A percentile compares a stretch with the other conserved stretches of the same genome.
These are phyloP conservation scores for Cystofilobasidium macerans DNA, from an alignment of 768 basidiomycete species.

Conservation along the genomic window DNA sequence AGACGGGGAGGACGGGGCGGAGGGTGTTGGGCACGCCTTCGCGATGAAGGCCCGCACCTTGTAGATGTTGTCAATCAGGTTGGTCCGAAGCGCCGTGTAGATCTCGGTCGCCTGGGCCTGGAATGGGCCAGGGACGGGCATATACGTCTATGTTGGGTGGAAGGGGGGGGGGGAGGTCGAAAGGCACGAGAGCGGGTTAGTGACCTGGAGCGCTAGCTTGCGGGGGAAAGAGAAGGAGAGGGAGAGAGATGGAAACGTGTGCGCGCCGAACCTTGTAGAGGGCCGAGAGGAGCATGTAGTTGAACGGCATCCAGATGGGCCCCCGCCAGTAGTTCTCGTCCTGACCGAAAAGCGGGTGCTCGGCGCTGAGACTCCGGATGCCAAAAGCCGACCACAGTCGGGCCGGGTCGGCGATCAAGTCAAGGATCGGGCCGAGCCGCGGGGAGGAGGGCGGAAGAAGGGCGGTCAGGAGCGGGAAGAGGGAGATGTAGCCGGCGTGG, in stretches of 20 bases:
- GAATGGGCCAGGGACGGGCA: conserved; percentile 65
- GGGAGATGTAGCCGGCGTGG: conserved; percentile 81
- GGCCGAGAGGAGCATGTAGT: conserved; percentile 73
- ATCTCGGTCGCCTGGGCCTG: conserved; percentile 62
- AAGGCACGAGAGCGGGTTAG: conserved; percentile 8
- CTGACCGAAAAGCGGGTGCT: conserved; percentile 76
- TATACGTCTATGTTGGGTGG: conserved; percentile 53
- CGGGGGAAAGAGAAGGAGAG: neutral
- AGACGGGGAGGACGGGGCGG: neutral
- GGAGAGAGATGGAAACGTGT: neutral
- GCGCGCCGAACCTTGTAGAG: conserved; percentile 53
- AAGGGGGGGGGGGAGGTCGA: neutral
- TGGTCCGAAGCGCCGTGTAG: conserved; percentile 66
- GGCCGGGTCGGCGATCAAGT: conserved; percentile 63
- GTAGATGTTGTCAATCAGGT: conserved; percentile 74
- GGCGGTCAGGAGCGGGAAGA: conserved; percentile 82
- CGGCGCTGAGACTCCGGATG: conserved; percentile 72
- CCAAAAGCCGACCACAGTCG: conserved; percentile 90
- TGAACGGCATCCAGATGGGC: conserved; percentile 96
- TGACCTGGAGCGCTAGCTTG: neutral
- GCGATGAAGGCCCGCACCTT: conserved; percentile 43
- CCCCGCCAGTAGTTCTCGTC: conserved; percentile 98
- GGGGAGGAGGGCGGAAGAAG: conserved; percentile 67
- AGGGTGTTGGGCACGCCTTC: too few relatives aligned
- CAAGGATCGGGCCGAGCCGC: conserved; percentile 67